phyloP scores from a whole-genome alignment of 768 basidiomycete genomes.

The Krasilnikovozyma curviuscula region DNA sequence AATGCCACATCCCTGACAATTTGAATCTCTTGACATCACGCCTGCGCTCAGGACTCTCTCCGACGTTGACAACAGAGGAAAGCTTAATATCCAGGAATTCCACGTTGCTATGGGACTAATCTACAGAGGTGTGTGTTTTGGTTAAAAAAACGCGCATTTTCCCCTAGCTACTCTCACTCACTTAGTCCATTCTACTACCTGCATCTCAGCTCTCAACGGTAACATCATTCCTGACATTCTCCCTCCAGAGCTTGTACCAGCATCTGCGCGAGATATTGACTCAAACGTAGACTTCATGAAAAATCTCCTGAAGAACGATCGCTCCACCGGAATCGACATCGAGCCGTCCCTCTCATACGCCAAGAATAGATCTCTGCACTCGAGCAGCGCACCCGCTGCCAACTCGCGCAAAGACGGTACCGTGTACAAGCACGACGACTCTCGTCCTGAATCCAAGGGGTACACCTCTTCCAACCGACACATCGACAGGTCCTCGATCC shows the following conservation, averaged over 20 bases:
- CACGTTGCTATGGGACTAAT: slow-evolving; percentile 98
- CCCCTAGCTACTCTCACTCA: not conserved
- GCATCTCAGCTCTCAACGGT: slow-evolving; percentile 58
- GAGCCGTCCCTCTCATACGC: slow-evolving; percentile 1
- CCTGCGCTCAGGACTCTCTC: slow-evolving; percentile 52
- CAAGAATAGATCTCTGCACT: slow-evolving; percentile 8
- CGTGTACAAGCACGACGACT: slow-evolving; percentile 60
- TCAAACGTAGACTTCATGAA: slow-evolving; percentile 76
- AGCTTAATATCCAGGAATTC: slow-evolving; percentile 86
- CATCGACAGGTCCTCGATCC: slow-evolving; percentile 62
- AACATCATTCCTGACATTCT: slow-evolving; percentile 72
- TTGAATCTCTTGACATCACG: not conserved
- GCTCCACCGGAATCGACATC: slow-evolving; percentile 28
- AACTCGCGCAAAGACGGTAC: slow-evolving; percentile 56
- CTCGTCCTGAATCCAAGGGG: slow-evolving; percentile 35
- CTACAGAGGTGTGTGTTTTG: slow-evolving; percentile 55
- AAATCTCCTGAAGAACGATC: slow-evolving; percentile 70
- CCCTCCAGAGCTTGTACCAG: slow-evolving; percentile 74
- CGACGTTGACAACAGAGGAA: slow-evolving; percentile 82
- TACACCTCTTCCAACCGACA: slow-evolving; percentile 71
- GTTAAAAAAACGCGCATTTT: not conserved
- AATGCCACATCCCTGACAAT: not conserved
- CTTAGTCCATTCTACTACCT: not conserved
- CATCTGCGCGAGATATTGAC: slow-evolving; percentile 74
- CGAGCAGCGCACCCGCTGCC: slow-evolving; percentile 1